Evolutionary conservation across 192 early-diverging fungal genomes (phyloP).

Genomic region (Lobulomyces angularis): DNA sequence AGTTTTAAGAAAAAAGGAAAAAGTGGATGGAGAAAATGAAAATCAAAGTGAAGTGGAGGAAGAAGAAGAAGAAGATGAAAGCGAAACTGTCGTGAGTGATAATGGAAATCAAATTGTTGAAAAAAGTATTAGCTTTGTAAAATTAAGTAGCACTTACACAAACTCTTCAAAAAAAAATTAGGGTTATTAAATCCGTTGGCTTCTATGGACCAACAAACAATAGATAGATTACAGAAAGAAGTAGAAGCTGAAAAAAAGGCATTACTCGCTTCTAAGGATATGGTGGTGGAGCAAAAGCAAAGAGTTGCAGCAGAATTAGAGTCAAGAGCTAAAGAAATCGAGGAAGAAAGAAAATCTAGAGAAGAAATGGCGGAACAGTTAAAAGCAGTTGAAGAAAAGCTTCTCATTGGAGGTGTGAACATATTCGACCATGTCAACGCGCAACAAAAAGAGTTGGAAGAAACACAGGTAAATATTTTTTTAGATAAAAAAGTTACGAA

Average conservation of each 20-base stretch:
- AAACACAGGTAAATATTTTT: no score
- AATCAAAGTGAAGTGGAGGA: slow-evolving; percentile 3
- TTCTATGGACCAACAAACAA: slow-evolving; percentile 35
- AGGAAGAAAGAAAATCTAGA: slow-evolving; percentile 30
- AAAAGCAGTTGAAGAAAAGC: slow-evolving; percentile 35
- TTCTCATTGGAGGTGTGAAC: slow-evolving; percentile 45
- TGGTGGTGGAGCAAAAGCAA: slow-evolving; percentile 42
- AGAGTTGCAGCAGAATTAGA: slow-evolving; percentile 37
- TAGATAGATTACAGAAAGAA: slow-evolving; percentile 36
- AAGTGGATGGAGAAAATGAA: slow-evolving; percentile 5
- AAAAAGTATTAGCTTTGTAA: no score
- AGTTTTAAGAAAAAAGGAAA: slow-evolving; percentile 13
- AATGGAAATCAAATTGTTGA: slow-evolving; percentile 14
- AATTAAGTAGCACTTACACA: no score
- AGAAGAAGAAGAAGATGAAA: slow-evolving; percentile 17
- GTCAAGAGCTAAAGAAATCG: slow-evolving; percentile 31
- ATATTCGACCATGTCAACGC: slow-evolving; percentile 37
- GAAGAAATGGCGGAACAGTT: slow-evolving; percentile 30
- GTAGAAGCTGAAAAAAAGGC: slow-evolving; percentile 38
- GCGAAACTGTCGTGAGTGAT: slow-evolving; percentile 1
- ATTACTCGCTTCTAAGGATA: slow-evolving; percentile 40
- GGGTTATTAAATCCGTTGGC: slow-evolving; percentile 16
- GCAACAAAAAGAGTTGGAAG: slow-evolving; percentile 36
- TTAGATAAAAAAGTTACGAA: no score
- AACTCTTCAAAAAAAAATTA: no score